phyloP scores from a whole-genome alignment of 345 rosid species.

The Rubroshorea leprosula region DNA sequence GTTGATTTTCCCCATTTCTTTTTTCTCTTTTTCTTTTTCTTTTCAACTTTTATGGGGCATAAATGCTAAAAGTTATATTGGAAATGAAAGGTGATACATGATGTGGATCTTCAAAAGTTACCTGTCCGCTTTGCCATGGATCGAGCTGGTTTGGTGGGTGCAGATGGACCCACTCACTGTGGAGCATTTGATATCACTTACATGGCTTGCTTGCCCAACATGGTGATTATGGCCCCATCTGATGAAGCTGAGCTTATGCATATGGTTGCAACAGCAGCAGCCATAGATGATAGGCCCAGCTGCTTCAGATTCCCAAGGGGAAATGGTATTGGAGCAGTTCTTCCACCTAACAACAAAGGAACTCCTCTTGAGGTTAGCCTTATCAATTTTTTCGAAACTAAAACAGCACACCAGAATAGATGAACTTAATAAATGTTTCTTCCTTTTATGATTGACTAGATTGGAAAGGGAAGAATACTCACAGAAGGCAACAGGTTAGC shows the following conservation, averaged over 20 bases:
- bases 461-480: slow-evolving; percentile 79
- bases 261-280: slow-evolving; percentile 77
- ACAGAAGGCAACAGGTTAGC: slow-evolving; percentile 71
- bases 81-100: slow-evolving; percentile 53
- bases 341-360: slow-evolving; percentile 56
- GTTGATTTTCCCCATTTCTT: background rate
- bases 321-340: slow-evolving; percentile 51
- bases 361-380: slow-evolving; percentile 46
- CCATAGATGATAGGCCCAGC: slow-evolving; percentile 72
- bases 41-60: background rate
- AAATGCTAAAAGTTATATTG: background rate
- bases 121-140: slow-evolving; percentile 71
- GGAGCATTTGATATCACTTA: slow-evolving; percentile 65
- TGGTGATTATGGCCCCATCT: slow-evolving; percentile 83
- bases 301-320: slow-evolving; percentile 86
- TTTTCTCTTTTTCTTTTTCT: background rate
- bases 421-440: slow-evolving; percentile 5
- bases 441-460: slow-evolving; percentile 27
- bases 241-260: slow-evolving; percentile 75
- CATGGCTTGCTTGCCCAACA: slow-evolving; percentile 82
- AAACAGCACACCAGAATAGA: background rate
- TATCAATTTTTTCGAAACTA: background rate
- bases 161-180: slow-evolving; percentile 77
- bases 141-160: slow-evolving; percentile 74
- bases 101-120: slow-evolving; percentile 70